Conservation (phyloP, 164 flowering plant genomes). For the Buxus sempervirens region DNA sequence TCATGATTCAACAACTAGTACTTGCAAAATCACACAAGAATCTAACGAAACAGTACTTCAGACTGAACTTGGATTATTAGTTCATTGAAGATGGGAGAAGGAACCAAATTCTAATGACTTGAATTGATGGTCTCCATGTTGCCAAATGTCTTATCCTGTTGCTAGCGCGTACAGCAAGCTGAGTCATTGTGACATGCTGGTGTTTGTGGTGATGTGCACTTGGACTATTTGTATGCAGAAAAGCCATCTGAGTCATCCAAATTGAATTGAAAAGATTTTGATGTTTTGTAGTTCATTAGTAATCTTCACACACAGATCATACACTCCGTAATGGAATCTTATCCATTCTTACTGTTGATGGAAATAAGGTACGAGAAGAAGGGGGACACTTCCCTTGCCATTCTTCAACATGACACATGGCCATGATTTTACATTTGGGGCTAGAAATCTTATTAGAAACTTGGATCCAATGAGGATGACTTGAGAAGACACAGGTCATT, state of each 20-base stretch:
- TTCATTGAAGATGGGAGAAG: background rate
- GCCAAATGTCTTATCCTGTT: background rate
- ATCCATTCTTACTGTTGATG: constrained; percentile 16
- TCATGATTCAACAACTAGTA: too few relatives aligned
- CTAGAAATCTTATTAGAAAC: constrained; percentile 6
- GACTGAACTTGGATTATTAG: background rate
- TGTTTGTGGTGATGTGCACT: too few relatives aligned
- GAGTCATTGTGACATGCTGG: too few relatives aligned
- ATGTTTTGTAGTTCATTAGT: background rate
- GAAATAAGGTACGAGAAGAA: constrained; percentile 26
- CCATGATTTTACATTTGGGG: constrained; percentile 27
- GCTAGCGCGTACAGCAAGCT: too few relatives aligned
- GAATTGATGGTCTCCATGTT: background rate
- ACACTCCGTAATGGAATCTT: constrained; percentile 10
- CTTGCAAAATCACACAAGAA: background rate
- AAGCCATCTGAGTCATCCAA: background rate
- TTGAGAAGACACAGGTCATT: constrained; percentile 3
- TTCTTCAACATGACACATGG: constrained; percentile 27
- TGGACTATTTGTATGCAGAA: background rate
- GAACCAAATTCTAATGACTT: constrained; percentile 1
- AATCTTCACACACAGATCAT: constrained; percentile 16
- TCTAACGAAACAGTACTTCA: background rate
- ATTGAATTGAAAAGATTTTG: constrained; percentile 7
- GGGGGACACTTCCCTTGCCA: constrained; percentile 22
- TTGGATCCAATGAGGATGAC: background rate